A percentile compares a stretch with the other conserved stretches of the same genome.
These are phyloP conservation scores for Tetrapyrgos nigripes DNA, from an alignment of 1,284 basidiomycete genomes.

Conservation along the genomic window DNA sequence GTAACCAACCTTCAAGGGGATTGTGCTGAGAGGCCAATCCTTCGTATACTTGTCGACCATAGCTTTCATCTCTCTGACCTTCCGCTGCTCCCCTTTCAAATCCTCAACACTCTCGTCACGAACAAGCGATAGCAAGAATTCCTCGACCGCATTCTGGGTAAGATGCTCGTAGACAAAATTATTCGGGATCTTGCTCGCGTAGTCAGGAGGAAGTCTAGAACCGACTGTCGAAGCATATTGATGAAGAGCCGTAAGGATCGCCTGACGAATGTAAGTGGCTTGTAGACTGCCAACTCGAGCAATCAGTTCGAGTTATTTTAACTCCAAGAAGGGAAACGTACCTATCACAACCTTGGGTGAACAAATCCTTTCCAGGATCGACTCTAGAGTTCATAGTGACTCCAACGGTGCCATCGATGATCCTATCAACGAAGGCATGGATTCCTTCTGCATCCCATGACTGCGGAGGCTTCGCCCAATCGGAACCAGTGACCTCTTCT, in stretches of 20 bases:
- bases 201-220: background rate
- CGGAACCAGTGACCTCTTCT: background rate
- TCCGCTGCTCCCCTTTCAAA: background rate
- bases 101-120: background rate
- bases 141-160: conserved; percentile 1
- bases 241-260: background rate
- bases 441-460: background rate
- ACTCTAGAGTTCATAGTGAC: background rate
- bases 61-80: background rate
- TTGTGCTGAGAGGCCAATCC: background rate
- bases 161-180: conserved; percentile 13
- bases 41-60: background rate
- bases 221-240: background rate
- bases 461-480: background rate
- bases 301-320: background rate
- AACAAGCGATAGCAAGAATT: conserved; percentile 6
- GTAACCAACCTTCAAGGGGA: background rate
- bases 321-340: background rate
- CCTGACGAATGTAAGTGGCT: background rate
- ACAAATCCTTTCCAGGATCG: conserved; percentile 3
- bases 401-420: background rate
- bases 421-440: background rate
- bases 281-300: background rate
- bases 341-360: conserved; percentile 11
- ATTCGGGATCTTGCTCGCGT: conserved; percentile 4